These are phyloP conservation scores for Clavispora santaluciae DNA, from an alignment of 805 yeast species.

Conservation along the genomic window DNA sequence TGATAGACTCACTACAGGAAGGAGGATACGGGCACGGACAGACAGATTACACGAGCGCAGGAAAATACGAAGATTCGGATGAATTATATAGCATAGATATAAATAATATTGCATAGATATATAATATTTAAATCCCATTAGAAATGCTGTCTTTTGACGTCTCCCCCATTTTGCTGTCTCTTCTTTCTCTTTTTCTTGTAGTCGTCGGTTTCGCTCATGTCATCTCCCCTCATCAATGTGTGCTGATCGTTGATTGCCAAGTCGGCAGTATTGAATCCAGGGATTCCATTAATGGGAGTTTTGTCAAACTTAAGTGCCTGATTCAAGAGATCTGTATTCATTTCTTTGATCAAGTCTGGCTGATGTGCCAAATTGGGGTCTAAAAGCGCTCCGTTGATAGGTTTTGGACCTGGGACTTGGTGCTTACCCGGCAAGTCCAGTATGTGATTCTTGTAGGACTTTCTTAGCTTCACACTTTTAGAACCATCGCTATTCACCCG, in stretches of 20 bases:
- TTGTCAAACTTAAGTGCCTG: constrained; percentile 56
- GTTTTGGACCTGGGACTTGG: constrained; percentile 48
- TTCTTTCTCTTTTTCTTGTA: constrained; percentile 29
- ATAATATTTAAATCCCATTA: constrained; percentile 5
- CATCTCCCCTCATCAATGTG: constrained; percentile 37
- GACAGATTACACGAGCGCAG: constrained; percentile 6
- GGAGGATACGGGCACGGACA: constrained; percentile 2
- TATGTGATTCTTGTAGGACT: constrained; percentile 92
- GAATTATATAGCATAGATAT: not conserved
- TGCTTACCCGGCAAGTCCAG: constrained; percentile 80
- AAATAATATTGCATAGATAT: not conserved
- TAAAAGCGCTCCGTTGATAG: constrained; percentile 30
- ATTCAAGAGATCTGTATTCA: constrained; percentile 46
- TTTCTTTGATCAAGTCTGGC: constrained; percentile 44
- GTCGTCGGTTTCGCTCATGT: constrained; percentile 36
- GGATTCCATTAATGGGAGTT: constrained; percentile 64
- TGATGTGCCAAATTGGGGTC: constrained; percentile 34
- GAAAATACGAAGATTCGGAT: not conserved
- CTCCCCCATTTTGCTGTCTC: constrained; percentile 34
- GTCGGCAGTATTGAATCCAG: constrained; percentile 67
- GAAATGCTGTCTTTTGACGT: constrained; percentile 33
- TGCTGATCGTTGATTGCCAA: constrained; percentile 56
- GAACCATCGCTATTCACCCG: constrained; percentile 84
- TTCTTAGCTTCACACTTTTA: constrained; percentile 87
- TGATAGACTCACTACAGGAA: not conserved